Conservation (phyloP, 1,284 basidiomycete species). For the Cronartium quercuum region DNA sequence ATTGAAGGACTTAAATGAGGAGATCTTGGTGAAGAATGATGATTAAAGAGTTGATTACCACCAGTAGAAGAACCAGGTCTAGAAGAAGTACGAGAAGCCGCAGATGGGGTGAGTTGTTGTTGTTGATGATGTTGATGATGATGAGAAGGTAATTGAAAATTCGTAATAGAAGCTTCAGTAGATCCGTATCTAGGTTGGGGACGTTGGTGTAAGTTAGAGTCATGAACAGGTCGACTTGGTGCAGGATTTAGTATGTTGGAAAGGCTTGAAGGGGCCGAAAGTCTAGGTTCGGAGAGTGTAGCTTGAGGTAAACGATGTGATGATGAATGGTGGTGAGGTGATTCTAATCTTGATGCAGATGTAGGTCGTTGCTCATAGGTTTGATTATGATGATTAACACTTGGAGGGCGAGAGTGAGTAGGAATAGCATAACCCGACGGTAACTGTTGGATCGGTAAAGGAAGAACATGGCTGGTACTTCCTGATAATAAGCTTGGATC, state of each 20-base stretch:
- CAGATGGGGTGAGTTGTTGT: neutral
- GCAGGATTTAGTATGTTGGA: conserved; percentile 30
- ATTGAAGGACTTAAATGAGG: neutral
- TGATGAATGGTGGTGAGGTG: neutral
- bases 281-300: conserved; percentile 2
- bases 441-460: neutral
- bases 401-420: neutral
- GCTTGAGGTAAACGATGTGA: neutral
- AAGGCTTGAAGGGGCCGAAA: conserved; percentile 22
- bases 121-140: neutral
- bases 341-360: neutral
- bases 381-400: neutral
- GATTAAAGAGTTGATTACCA: neutral
- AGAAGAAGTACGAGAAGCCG: neutral
- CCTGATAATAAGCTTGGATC: neutral
- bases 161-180: neutral
- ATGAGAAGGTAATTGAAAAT: neutral
- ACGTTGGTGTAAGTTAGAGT: neutral
- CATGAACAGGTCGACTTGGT: neutral
- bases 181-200: neutral
- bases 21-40: neutral
- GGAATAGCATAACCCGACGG: neutral
- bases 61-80: neutral
- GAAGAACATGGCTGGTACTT: neutral
- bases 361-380: neutral